These are phyloP conservation scores for Saccharomyces hybrid DNA, from an alignment of 1,139 yeast genomes.

Conservation along the genomic window DNA sequence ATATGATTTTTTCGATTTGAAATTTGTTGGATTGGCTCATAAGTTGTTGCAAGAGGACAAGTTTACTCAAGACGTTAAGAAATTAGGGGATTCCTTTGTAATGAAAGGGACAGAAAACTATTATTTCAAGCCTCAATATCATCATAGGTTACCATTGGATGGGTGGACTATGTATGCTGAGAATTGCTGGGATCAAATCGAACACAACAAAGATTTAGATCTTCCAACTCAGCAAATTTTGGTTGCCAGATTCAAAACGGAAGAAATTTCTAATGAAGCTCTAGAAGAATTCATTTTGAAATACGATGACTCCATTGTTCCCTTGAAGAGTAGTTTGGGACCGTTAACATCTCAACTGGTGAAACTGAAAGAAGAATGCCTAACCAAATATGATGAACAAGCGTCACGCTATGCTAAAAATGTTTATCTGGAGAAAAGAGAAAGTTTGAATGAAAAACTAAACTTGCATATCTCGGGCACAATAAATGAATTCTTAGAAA, in stretches of 20 bases:
- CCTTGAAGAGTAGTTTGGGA: slow-evolving; percentile 30
- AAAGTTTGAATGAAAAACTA: slow-evolving; percentile 41
- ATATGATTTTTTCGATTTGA: slow-evolving; percentile 75
- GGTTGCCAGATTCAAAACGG: slow-evolving; percentile 92
- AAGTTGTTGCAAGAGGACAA: slow-evolving; percentile 72
- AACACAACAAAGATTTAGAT: slow-evolving; percentile 85
- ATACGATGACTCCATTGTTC: slow-evolving; percentile 16
- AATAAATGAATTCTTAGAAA: slow-evolving; percentile 10
- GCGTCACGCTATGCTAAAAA: slow-evolving; percentile 66
- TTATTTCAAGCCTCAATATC: slow-evolving; percentile 65
- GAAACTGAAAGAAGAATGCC: slow-evolving; percentile 39
- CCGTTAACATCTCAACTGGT: slow-evolving; percentile 38
- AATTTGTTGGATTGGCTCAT: slow-evolving; percentile 78
- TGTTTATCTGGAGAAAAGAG: slow-evolving; percentile 59
- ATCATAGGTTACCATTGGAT: slow-evolving; percentile 82
- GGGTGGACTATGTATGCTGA: slow-evolving; percentile 94
- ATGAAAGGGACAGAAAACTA: slow-evolving; percentile 23
- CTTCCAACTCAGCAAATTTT: slow-evolving; percentile 93
- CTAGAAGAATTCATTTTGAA: slow-evolving; percentile 20
- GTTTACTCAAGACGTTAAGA: slow-evolving; percentile 56
- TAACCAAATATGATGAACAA: slow-evolving; percentile 51
- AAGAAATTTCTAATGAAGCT: slow-evolving; percentile 54
- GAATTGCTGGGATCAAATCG: slow-evolving; percentile 92
- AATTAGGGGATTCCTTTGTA: slow-evolving; percentile 50
- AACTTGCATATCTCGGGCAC: slow-evolving; percentile 37